phyloP scores from a whole-genome alignment of 2,329 filamentous ascomycete species.

The Alternaria sp. region DNA sequence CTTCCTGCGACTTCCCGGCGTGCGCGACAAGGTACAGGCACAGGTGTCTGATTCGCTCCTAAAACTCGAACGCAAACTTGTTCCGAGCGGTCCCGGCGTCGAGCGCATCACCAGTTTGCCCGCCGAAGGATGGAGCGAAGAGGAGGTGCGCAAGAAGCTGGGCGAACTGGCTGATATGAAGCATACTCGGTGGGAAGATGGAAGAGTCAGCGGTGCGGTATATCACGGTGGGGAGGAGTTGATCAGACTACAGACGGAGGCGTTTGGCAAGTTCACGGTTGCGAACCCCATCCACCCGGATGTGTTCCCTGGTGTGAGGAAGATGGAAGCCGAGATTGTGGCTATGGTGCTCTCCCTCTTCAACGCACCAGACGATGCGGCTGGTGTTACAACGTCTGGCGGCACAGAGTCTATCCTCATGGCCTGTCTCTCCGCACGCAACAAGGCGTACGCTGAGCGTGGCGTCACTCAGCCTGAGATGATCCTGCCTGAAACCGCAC shows the following conservation, averaged over 20 bases:
- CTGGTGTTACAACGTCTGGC: conserved; percentile 88
- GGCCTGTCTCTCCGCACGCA: conserved; percentile 87
- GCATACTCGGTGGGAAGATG: conserved; percentile 96
- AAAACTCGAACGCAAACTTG: conserved; percentile 84
- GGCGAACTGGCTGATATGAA: conserved; percentile 82
- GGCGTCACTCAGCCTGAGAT: conserved; percentile 94
- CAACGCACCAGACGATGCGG: conserved; percentile 83
- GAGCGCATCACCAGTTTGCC: conserved; percentile 79
- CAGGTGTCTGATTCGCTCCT: conserved; percentile 81
- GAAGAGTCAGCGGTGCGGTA: conserved; percentile 90
- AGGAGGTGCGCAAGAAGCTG: conserved; percentile 81
- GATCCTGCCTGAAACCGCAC: conserved; percentile 93
- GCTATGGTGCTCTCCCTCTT: conserved; percentile 93
- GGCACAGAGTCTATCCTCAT: conserved; percentile 97
- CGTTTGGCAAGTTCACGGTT: conserved; percentile 92
- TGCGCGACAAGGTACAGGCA: conserved; percentile 82
- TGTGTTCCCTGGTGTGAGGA: conserved; percentile 95
- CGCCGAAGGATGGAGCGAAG: conserved; percentile 80
- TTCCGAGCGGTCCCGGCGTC: conserved; percentile 73
- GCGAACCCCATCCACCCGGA: conserved; percentile 97
- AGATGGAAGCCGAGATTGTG: conserved; percentile 99
- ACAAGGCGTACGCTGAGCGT: conserved; percentile 85
- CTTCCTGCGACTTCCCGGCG: conserved; percentile 85
- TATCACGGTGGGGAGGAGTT: conserved; percentile 91
- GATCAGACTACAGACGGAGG: conserved; percentile 84